These are phyloP conservation scores for Macrolepiota fuliginosa DNA, from an alignment of 768 basidiomycete genomes.

Conservation along the genomic window DNA sequence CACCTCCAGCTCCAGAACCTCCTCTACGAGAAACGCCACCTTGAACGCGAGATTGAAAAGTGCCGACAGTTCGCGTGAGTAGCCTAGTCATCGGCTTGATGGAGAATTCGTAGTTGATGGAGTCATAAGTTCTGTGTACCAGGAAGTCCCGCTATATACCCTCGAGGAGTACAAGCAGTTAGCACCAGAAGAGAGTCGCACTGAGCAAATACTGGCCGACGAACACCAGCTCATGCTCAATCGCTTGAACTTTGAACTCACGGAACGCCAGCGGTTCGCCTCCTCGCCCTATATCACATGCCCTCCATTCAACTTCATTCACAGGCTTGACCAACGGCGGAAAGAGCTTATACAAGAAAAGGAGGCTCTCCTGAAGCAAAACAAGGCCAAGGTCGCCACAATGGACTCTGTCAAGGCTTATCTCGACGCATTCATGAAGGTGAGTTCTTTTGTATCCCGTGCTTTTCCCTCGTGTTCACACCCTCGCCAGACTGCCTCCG, in stretches of 20 bases:
- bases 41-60: slow-evolving; percentile 90
- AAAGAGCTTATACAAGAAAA: slow-evolving; percentile 70
- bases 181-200: slow-evolving; percentile 67
- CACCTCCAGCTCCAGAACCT: slow-evolving; percentile 85
- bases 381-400: slow-evolving; percentile 66
- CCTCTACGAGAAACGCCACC: slow-evolving; percentile 84
- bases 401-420: slow-evolving; percentile 79
- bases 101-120: neutral
- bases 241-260: slow-evolving; percentile 82
- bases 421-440: slow-evolving; percentile 77
- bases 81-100: neutral
- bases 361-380: slow-evolving; percentile 78
- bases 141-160: slow-evolving; percentile 76
- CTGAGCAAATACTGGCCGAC: slow-evolving; percentile 58
- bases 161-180: slow-evolving; percentile 65
- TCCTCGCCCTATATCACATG: slow-evolving; percentile 11
- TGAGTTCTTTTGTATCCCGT: slow-evolving; percentile 22
- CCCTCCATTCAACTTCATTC: neutral
- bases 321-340: slow-evolving; percentile 69
- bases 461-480: slow-evolving; percentile 8
- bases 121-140: slow-evolving; percentile 72
- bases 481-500: slow-evolving; percentile 55
- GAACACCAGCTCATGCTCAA: slow-evolving; percentile 87
- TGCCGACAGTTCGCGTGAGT: slow-evolving; percentile 90
- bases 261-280: slow-evolving; percentile 79